phyloP scores from a whole-genome alignment of 805 yeast species.

The Cyberlindnera euphorbiiphila region DNA sequence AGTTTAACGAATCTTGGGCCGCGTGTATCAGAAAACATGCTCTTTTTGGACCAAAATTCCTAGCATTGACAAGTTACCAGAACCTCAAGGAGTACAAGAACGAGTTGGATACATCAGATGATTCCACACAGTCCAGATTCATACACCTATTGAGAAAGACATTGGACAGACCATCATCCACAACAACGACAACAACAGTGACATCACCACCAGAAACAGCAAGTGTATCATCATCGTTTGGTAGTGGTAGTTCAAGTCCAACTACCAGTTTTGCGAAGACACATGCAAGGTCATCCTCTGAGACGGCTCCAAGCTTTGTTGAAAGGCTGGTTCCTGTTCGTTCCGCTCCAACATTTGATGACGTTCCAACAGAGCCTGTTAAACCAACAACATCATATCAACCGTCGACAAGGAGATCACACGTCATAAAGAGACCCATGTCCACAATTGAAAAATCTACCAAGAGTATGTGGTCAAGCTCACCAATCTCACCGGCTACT shows the following conservation, averaged over 20 bases:
- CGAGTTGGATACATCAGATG: conserved; percentile 41
- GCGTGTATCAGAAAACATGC: conserved; percentile 54
- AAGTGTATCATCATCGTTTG: conserved; percentile 24
- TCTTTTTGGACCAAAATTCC: conserved; percentile 58
- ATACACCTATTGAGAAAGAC: conserved; percentile 50
- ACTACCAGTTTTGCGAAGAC: conserved; percentile 3
- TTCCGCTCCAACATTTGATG: conserved; percentile 32
- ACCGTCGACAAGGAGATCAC: conserved; percentile 3
- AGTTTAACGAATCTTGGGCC: conserved; percentile 74
- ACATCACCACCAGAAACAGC: conserved; percentile 17
- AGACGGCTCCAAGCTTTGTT: conserved; percentile 16
- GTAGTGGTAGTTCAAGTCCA: conserved; percentile 22
- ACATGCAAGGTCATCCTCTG: conserved; percentile 29
- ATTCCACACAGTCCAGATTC: conserved; percentile 53
- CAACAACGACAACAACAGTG: conserved; percentile 20
- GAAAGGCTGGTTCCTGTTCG: conserved; percentile 31
- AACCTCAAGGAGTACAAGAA: conserved; percentile 41
- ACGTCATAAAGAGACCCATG: conserved; percentile 29
- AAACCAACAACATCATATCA: conserved; percentile 2
- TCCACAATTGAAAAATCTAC: conserved; percentile 36
- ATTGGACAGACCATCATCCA: conserved; percentile 21
- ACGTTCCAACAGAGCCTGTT: conserved; percentile 4
- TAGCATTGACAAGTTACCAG: conserved; percentile 66
- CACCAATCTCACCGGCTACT: conserved; percentile 35
- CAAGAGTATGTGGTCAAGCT: conserved; percentile 23